These are phyloP conservation scores for Colletotrichum sp. DNA, from an alignment of 2,329 filamentous ascomycete genomes.

Conservation along the genomic window DNA sequence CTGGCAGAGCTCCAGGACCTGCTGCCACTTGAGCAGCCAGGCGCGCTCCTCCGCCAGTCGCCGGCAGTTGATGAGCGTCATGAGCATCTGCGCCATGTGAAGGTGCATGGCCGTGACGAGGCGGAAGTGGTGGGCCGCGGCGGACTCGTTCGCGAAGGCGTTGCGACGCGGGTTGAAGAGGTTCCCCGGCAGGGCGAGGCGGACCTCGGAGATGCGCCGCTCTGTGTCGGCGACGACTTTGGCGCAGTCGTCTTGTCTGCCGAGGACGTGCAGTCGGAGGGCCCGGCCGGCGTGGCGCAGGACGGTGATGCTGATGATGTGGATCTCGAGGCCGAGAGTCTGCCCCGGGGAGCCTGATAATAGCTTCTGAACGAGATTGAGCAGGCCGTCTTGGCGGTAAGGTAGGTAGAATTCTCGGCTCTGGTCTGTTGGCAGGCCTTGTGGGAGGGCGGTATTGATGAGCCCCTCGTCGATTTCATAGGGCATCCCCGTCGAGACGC, in stretches of 20 bases:
- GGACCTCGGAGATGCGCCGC: neutral
- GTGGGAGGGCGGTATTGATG: neutral
- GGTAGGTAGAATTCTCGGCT: neutral
- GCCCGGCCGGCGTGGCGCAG: neutral
- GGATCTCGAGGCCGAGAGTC: neutral
- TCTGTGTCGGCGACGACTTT: neutral
- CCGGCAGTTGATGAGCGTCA: slow-evolving; percentile 8
- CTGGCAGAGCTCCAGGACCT: slow-evolving; percentile 17
- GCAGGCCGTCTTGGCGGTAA: neutral
- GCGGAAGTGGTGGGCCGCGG: slow-evolving; percentile 8
- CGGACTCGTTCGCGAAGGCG: slow-evolving; percentile 9
- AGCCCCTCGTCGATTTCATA: neutral
- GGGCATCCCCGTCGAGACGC: slow-evolving; percentile 15
- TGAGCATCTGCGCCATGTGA: slow-evolving; percentile 16
- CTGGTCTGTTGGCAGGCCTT: neutral
- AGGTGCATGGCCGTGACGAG: slow-evolving; percentile 20
- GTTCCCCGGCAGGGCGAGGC: neutral
- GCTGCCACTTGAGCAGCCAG: slow-evolving; percentile 20
- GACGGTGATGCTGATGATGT: neutral
- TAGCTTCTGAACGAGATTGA: neutral
- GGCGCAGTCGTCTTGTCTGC: neutral
- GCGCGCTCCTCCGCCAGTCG: neutral
- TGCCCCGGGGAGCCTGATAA: neutral
- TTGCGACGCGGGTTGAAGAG: slow-evolving; percentile 17
- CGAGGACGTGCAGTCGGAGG: neutral